Evolutionary conservation across 148 eudicot species (phyloP).

Genomic region (Polygonum maritimum): DNA sequence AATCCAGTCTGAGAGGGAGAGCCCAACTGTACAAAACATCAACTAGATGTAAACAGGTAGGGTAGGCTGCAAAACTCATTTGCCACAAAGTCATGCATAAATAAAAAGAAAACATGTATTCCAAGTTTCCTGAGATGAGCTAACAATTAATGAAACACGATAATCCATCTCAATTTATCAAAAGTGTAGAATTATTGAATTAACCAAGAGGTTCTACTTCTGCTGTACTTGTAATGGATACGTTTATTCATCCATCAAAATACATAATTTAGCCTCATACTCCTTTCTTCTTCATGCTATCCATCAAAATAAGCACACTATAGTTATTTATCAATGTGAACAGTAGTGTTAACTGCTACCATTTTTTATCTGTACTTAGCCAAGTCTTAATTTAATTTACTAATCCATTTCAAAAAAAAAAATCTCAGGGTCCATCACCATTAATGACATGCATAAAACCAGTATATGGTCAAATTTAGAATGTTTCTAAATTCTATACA

Average conservation of each 20-base stretch:
- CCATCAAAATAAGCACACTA: background rate
- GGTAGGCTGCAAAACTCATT: background rate
- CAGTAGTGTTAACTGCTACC: background rate
- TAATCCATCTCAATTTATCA: no score
- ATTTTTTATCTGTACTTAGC: background rate
- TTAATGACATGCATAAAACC: background rate
- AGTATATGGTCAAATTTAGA: background rate
- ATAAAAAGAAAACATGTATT: background rate
- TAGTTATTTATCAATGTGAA: background rate
- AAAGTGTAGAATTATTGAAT: background rate
- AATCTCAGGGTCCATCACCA: background rate
- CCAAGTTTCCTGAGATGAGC: background rate
- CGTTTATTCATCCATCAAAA: background rate
- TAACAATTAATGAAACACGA: background rate
- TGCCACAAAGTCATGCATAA: background rate
- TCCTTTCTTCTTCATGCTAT: background rate
- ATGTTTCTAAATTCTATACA: background rate
- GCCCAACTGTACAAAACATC: background rate
- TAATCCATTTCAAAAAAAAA: no score
- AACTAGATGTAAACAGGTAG: background rate
- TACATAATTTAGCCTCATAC: background rate
- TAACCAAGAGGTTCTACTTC: background rate
- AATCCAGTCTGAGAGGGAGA: background rate
- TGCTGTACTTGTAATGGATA: background rate
- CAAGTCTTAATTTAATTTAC: background rate